A percentile compares a stretch with the other conserved stretches of the same genome.
phyloP scores from a whole-genome alignment of 2,329 filamentous ascomycete genomes.

The Sporothrix euskadiensis region DNA sequence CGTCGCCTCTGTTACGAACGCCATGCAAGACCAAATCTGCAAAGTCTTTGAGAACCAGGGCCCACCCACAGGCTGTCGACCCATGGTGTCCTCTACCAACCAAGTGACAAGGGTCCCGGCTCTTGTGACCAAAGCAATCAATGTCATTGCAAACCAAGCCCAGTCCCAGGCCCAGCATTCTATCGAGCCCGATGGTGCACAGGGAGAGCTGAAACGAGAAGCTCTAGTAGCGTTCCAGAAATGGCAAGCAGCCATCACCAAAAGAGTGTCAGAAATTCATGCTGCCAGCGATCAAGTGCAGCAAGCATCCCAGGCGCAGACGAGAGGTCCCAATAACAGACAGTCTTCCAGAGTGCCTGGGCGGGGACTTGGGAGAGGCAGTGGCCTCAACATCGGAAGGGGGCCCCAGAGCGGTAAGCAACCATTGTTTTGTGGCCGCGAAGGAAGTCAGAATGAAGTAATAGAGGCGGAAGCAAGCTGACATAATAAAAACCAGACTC shows the following conservation, averaged over 20 bases:
- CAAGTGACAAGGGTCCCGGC: not conserved
- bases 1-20: slow-evolving; percentile 54
- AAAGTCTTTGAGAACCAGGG: slow-evolving; percentile 50
- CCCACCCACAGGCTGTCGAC: slow-evolving; percentile 24
- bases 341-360: not conserved
- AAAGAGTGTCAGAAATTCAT: slow-evolving; percentile 68
- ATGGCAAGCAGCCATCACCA: slow-evolving; percentile 72
- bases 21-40: slow-evolving; percentile 55
- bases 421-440: not conserved
- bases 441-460: no score
- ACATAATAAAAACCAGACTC: not conserved
- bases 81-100: not conserved
- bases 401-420: slow-evolving; percentile 18
- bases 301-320: slow-evolving; percentile 35
- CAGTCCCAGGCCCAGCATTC: not conserved
- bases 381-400: not conserved
- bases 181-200: slow-evolving; percentile 60
- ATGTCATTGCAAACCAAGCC: not conserved
- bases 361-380: not conserved
- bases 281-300: slow-evolving; percentile 48
- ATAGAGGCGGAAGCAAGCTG: not conserved
- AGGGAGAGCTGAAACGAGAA: slow-evolving; percentile 66
- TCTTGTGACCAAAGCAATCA: not conserved
- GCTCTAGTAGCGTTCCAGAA: slow-evolving; percentile 72
- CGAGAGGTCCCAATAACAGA: slow-evolving; percentile 16